Evolutionary conservation across 495 filamentous ascomycete genomes (phyloP).

Genomic region (Symbiotaphrina buchneri): DNA sequence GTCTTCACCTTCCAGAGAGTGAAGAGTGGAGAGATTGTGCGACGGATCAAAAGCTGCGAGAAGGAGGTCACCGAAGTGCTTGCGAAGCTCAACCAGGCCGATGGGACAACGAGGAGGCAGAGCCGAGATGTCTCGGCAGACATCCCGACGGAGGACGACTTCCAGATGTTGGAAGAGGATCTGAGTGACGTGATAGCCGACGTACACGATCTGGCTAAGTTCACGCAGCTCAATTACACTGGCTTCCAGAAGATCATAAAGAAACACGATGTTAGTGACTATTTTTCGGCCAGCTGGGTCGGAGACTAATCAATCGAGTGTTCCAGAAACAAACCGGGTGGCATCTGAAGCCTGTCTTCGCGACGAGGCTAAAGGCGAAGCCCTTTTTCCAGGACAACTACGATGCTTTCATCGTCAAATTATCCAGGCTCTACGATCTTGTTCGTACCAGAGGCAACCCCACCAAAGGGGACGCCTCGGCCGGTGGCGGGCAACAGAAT

Average conservation of each 20-base stretch:
- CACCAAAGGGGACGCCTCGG: slow-evolving; percentile 72
- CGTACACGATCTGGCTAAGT: slow-evolving; percentile 95
- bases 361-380: slow-evolving; percentile 76
- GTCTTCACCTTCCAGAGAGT: slow-evolving; percentile 92
- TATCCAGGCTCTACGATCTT: slow-evolving; percentile 87
- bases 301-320: slow-evolving; percentile 6
- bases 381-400: slow-evolving; percentile 98
- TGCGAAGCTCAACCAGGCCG: slow-evolving; percentile 41
- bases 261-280: slow-evolving; percentile 74
- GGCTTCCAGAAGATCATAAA: slow-evolving; percentile 99
- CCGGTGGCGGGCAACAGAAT: slow-evolving; percentile 81
- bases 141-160: slow-evolving; percentile 68
- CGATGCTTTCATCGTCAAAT: slow-evolving; percentile 84
- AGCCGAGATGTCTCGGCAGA: slow-evolving; percentile 16
- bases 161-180: slow-evolving; percentile 81
- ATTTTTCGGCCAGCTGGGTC: background rate
- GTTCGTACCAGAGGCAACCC: slow-evolving; percentile 86
- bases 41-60: slow-evolving; percentile 68
- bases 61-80: slow-evolving; percentile 78
- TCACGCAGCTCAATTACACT: slow-evolving; percentile 95
- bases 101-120: slow-evolving; percentile 21
- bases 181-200: slow-evolving; percentile 96
- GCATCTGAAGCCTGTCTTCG: slow-evolving; percentile 87
- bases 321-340: slow-evolving; percentile 77
- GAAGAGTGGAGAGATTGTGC: slow-evolving; percentile 82